These are phyloP conservation scores for Vicia faba DNA, from an alignment of 306 rosid species.

Conservation along the genomic window DNA sequence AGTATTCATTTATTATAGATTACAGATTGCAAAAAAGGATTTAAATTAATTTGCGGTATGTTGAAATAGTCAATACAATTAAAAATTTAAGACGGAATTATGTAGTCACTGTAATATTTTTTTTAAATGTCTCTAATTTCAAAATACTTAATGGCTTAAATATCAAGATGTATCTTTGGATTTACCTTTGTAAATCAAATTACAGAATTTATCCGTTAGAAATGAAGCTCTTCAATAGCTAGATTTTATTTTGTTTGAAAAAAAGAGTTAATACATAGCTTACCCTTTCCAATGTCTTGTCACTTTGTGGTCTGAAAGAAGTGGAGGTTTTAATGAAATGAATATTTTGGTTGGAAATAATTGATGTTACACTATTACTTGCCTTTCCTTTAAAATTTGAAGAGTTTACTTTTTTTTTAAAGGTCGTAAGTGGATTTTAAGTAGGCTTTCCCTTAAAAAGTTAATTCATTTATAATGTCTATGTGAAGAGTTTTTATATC, in stretches of 20 bases:
- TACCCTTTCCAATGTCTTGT: constrained; percentile 1
- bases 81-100: too few relatives aligned
- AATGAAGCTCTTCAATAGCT: constrained; percentile 25
- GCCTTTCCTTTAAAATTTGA: background rate
- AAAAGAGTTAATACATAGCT: background rate
- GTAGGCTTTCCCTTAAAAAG: background rate
- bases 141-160: background rate
- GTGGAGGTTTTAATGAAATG: constrained; percentile 30
- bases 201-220: constrained; percentile 1
- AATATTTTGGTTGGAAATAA: constrained; percentile 28
- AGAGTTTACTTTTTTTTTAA: background rate
- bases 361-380: background rate
- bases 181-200: background rate
- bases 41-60: too few relatives aligned
- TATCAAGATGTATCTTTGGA: background rate
- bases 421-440: constrained; percentile 4
- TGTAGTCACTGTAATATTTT: too few relatives aligned
- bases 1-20: too few relatives aligned
- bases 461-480: too few relatives aligned
- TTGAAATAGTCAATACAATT: too few relatives aligned
- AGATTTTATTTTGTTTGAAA: background rate
- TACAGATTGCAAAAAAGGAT: too few relatives aligned
- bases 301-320: constrained; percentile 12
- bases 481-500: too few relatives aligned
- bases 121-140: too few relatives aligned